Base-by-base conservation (phyloP, 805 yeast genomes). In the Tetrapisispora namnaoensis region DNA sequence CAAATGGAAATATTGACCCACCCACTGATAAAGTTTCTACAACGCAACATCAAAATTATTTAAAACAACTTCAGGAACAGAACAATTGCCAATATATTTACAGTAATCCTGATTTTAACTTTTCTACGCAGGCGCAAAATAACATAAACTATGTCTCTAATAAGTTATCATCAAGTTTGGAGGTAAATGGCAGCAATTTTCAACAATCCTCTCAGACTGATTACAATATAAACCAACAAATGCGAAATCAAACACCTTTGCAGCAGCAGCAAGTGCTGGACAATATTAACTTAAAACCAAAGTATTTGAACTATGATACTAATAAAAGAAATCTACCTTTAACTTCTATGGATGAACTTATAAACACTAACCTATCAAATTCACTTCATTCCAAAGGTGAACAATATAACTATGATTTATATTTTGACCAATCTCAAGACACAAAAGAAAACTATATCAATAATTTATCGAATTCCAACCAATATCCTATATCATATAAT, bases 181-280 rank as follows among this genome's bases (percentile, higher is more conserved):
- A 14, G 4, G 11, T 32, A 7, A 14, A 5, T 14, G 35, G n/a
- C 4, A 14, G 11, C 4, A 11, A 32, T 13, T 32, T 32, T 32
- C 44, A 30, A 42, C 37, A 42, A 14, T 6, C 13, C 13, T 18
- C 20, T 11, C 27, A 14, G n/a, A 8, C 27, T 11, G 17, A 40
- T 40, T 40, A 42, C 18, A 20, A 32, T 28, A 28, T 32, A 4
- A 8, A 18, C n/a, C 39, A 36, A 7, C 21, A 7, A 36, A 16
- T 20, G n/a, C 39, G 5, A 14, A 14, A 9, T 16, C 43, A 44
- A 17, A 5, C 42, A 18, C 46, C 46, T 14, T 44, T 44, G 21
- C n/a, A 37, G 16, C 46, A 44, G 18, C 46, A 44, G 18, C 41
- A 44, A 37, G 13, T 44, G 16, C 28, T 40, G 8, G 34, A 40